These are phyloP conservation scores for Onygena corvina DNA, from an alignment of 2,329 filamentous ascomycete genomes.

Conservation along the genomic window DNA sequence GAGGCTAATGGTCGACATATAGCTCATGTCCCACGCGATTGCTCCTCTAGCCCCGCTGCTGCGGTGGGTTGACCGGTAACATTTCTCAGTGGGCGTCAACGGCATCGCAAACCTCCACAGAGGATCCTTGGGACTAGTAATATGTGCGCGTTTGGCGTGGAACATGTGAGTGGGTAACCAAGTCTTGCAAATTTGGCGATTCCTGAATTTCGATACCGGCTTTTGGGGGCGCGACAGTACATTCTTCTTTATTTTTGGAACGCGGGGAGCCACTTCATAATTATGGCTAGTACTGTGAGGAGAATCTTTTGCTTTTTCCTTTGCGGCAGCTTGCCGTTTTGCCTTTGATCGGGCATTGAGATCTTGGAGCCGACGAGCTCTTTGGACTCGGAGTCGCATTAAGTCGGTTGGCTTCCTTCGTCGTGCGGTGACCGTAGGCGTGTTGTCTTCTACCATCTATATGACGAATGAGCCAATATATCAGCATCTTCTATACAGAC, in stretches of 20 bases:
- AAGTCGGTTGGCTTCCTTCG: slow-evolving; percentile 36
- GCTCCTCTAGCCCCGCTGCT: slow-evolving; percentile 63
- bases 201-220: slow-evolving; percentile 62
- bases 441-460: slow-evolving; percentile 83
- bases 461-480: slow-evolving; percentile 7
- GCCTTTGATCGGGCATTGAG: slow-evolving; percentile 40
- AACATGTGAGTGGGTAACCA: slow-evolving; percentile 93
- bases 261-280: slow-evolving; percentile 28
- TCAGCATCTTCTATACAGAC: slow-evolving; percentile 1
- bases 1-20: slow-evolving; percentile 74
- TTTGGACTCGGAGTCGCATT: slow-evolving; percentile 54
- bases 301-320: slow-evolving; percentile 21
- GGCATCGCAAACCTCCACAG: slow-evolving; percentile 88
- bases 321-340: slow-evolving; percentile 34
- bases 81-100: slow-evolving; percentile 75
- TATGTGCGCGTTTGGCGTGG: slow-evolving; percentile 81
- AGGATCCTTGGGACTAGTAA: slow-evolving; percentile 66
- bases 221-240: slow-evolving; percentile 51
- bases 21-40: slow-evolving; percentile 87
- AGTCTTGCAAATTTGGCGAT: slow-evolving; percentile 75
- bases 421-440: slow-evolving; percentile 58
- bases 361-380: slow-evolving; percentile 56
- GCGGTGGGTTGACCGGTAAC: slow-evolving; percentile 76
- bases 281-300: slow-evolving; percentile 17
- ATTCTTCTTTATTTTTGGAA: slow-evolving; percentile 59